Percentiles rank a stretch among this genome's conserved stretches.
These are phyloP conservation scores for Exophiala dermatitidis DNA, from an alignment of 2,329 filamentous ascomycete genomes.

Conservation along the genomic window DNA sequence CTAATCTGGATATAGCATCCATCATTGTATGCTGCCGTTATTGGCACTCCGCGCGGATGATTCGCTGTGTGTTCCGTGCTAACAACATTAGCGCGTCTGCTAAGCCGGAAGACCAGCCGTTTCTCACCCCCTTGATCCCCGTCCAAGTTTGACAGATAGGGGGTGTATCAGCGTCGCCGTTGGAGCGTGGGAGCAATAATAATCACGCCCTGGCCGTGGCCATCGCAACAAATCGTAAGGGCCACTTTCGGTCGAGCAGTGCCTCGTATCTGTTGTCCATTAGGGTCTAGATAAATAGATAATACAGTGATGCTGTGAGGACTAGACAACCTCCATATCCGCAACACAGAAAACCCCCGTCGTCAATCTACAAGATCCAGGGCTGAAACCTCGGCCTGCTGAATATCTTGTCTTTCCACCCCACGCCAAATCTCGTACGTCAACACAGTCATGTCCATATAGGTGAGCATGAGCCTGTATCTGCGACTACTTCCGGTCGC, in stretches of 20 bases:
- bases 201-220: too few relatives aligned
- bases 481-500: slow-evolving; percentile 38
- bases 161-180: background rate
- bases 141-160: background rate
- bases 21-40: too few relatives aligned
- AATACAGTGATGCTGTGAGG: too few relatives aligned
- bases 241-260: too few relatives aligned
- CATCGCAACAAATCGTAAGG: too few relatives aligned
- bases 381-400: slow-evolving; percentile 8
- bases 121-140: background rate
- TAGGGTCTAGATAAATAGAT: too few relatives aligned
- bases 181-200: too few relatives aligned
- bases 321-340: too few relatives aligned
- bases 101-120: background rate
- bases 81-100: background rate
- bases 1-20: too few relatives aligned
- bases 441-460: slow-evolving; percentile 50
- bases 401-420: slow-evolving; percentile 21
- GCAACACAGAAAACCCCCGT: too few relatives aligned
- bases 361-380: slow-evolving; percentile 17
- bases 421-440: slow-evolving; percentile 50
- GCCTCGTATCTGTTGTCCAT: too few relatives aligned
- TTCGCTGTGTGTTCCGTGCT: background rate
- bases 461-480: slow-evolving; percentile 51
- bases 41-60: too few relatives aligned